Conservation (phyloP, 768 basidiomycete species). For the Leccinum variicolor region DNA sequence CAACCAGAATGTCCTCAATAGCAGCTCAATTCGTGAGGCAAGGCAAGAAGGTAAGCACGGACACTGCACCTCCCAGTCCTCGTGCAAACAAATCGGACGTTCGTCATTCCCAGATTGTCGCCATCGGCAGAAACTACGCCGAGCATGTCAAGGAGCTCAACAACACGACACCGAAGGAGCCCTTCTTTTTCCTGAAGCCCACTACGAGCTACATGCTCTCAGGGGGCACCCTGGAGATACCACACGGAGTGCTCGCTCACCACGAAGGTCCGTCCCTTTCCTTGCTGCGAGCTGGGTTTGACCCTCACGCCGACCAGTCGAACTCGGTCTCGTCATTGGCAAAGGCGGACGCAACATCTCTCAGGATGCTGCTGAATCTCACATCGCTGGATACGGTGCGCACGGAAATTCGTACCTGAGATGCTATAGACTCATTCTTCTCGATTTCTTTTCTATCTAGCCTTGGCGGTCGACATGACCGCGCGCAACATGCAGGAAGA, state of each 20-base stretch:
- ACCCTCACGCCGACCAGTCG: conserved; percentile 48
- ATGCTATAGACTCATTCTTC: background rate
- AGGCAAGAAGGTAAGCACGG: conserved; percentile 42
- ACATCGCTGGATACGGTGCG: conserved; percentile 92
- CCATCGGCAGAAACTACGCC: conserved; percentile 92
- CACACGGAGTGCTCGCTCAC: conserved; percentile 77
- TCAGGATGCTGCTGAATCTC: conserved; percentile 62
- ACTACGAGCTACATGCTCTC: conserved; percentile 82
- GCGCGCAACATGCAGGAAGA: conserved; percentile 93
- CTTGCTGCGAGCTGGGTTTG: background rate
- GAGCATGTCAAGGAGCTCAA: conserved; percentile 91
- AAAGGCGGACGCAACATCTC: conserved; percentile 82
- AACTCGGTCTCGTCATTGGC: conserved; percentile 96
- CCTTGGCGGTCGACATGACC: conserved; percentile 94
- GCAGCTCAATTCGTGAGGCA: conserved; percentile 41
- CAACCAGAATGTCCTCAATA: conserved; percentile 28
- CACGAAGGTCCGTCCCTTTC: conserved; percentile 67
- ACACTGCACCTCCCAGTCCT: background rate
- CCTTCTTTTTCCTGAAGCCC: conserved; percentile 98
- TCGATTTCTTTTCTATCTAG: conserved; percentile 36
- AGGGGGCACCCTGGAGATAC: conserved; percentile 84
- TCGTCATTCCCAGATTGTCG: conserved; percentile 66
- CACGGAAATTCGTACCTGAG: background rate
- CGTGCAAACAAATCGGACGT: background rate
- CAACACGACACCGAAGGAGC: conserved; percentile 83